Conservation (phyloP, 805 yeast species). For the Nakazawaea holstii region DNA sequence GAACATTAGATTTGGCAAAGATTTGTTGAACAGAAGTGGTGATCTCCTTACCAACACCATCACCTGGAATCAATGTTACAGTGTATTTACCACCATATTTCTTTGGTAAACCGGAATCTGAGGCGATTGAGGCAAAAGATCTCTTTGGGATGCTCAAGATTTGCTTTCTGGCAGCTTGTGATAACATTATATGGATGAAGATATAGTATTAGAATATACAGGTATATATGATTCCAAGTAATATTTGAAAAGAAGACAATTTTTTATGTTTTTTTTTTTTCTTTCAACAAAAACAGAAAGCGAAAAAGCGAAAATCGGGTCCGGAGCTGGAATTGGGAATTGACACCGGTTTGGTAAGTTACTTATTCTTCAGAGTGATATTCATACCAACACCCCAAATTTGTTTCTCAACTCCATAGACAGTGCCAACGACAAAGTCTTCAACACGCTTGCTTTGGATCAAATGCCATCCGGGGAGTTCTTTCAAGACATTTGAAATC, state of each 20-base stretch:
- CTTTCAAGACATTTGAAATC: background rate
- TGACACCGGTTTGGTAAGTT: background rate
- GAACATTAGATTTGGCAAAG: constrained; percentile 81
- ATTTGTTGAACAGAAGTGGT: constrained; percentile 90
- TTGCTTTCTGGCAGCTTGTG: constrained; percentile 3
- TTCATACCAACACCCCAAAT: constrained; percentile 10
- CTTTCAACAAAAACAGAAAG: background rate
- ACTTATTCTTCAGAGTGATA: background rate
- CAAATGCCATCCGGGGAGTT: constrained; percentile 9
- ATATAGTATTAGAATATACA: background rate
- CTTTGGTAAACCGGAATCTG: constrained; percentile 70
- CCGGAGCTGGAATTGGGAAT: too few relatives aligned
- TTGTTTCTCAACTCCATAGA: constrained; percentile 5
- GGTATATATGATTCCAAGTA: background rate
- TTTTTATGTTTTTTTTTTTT: background rate
- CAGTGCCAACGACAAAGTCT: background rate
- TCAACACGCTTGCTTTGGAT: background rate
- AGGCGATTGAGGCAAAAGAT: constrained; percentile 49
- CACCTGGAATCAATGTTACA: constrained; percentile 95
- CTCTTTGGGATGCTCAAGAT: constrained; percentile 10
- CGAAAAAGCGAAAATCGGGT: background rate
- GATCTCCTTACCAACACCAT: constrained; percentile 95
- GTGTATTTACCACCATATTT: constrained; percentile 93
- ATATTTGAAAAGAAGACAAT: too few relatives aligned
- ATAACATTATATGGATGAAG: too few relatives aligned